Evolutionary conservation across 129 eudicot species (phyloP).

Genomic region (Centaurea solstitialis): DNA sequence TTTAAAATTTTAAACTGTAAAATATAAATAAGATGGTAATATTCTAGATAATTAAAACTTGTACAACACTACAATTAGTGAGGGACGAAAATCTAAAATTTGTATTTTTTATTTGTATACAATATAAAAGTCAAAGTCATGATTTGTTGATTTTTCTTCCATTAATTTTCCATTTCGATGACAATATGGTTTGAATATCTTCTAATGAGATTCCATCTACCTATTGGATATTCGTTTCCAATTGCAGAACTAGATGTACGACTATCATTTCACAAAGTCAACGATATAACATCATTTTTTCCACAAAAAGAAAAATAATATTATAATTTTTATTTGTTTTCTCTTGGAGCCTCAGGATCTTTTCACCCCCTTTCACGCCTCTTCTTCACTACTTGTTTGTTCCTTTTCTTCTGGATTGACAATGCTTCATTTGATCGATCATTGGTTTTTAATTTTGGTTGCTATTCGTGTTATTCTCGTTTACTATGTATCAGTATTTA

Average conservation of each 20-base stretch:
- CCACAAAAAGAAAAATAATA: background rate
- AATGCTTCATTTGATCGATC: background rate
- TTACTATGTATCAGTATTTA: background rate
- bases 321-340: background rate
- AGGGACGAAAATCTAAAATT: background rate
- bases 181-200: constrained; percentile 7
- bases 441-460: background rate
- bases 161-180: background rate
- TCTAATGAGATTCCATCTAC: constrained; percentile 10
- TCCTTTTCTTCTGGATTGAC: background rate
- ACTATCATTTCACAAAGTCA: background rate
- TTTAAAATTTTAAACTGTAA: too few species aligned
- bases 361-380: background rate
- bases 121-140: background rate
- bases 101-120: too few species aligned
- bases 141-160: background rate
- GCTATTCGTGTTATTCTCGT: background rate
- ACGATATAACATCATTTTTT: background rate
- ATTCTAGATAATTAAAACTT: background rate
- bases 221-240: constrained; percentile 25
- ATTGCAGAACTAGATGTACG: background rate
- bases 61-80: background rate
- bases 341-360: too few species aligned
- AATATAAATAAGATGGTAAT: background rate
- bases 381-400: background rate